A percentile compares a stretch with the other conserved stretches of the same genome.
Conservation (phyloP, 2,329 filamentous ascomycete genomes). For the Aspergillus hortae region DNA sequence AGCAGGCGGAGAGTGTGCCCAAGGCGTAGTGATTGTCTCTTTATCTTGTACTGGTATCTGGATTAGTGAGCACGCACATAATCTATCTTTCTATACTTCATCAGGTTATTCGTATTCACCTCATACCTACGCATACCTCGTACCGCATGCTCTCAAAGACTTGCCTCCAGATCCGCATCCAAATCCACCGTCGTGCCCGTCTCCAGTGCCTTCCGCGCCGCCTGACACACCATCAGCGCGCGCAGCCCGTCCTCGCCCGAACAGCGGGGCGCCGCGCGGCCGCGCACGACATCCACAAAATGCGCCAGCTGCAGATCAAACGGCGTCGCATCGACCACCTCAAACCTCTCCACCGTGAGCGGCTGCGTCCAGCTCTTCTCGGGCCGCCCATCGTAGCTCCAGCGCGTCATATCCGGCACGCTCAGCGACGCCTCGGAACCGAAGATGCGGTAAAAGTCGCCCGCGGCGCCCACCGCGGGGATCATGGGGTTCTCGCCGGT, state of each 20-base stretch:
- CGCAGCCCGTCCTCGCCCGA: conserved; percentile 48
- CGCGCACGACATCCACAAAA: conserved; percentile 49
- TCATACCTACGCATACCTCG: not conserved
- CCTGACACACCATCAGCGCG: conserved; percentile 52
- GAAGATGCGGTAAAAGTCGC: conserved; percentile 53
- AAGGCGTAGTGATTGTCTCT: not conserved
- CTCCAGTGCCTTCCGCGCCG: conserved; percentile 46
- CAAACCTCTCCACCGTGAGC: conserved; percentile 32
- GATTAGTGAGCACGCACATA: not conserved
- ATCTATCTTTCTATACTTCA: too few species aligned
- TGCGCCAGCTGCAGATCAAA: conserved; percentile 54
- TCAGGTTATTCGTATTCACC: too few species aligned
- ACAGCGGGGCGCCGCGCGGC: conserved; percentile 45
- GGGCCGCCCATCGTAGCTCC: conserved; percentile 41
- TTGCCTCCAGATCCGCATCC: conserved; percentile 3
- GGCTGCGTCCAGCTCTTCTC: conserved; percentile 43
- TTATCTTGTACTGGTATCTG: not conserved
- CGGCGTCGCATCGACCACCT: conserved; percentile 33
- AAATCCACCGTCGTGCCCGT: conserved; percentile 34
- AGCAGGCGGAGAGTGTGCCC: conserved; percentile 8
- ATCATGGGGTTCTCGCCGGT: conserved; percentile 59
- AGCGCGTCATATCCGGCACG: conserved; percentile 52
- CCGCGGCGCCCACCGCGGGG: conserved; percentile 33
- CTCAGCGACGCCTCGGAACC: conserved; percentile 51
- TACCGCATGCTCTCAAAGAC: not conserved